Evolutionary conservation across 2,329 filamentous ascomycete species (phyloP).

Genomic region (Arthrobotrys musiformis): DNA sequence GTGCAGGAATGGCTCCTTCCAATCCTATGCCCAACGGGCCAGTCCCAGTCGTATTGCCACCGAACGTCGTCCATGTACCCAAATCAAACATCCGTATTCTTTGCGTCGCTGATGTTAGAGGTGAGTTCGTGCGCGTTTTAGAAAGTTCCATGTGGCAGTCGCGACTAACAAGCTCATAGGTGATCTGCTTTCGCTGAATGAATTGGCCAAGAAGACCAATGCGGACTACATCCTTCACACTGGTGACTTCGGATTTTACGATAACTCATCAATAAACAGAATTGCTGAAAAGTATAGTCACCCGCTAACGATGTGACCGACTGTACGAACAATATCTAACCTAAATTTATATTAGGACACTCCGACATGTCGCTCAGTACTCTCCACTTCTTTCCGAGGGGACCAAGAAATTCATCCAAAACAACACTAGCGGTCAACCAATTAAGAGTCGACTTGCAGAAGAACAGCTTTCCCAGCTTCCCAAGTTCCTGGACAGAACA

Average conservation of each 20-base stretch:
- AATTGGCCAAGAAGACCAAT: constrained; percentile 91
- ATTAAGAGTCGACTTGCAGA: constrained; percentile 73
- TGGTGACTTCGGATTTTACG: constrained; percentile 98
- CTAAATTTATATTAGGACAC: constrained; percentile 71
- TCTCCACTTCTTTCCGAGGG: constrained; percentile 89
- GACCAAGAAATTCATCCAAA: constrained; percentile 74
- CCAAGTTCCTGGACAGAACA: constrained; percentile 85
- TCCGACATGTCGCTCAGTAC: constrained; percentile 98
- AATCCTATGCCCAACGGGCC: constrained; percentile 46
- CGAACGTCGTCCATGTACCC: constrained; percentile 37
- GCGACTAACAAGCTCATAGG: constrained; percentile 68
- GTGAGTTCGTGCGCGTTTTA: constrained; percentile 64
- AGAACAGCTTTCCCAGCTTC: constrained; percentile 82
- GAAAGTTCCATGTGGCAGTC: constrained; percentile 22
- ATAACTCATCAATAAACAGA: constrained; percentile 91
- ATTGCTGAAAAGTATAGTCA: constrained; percentile 92
- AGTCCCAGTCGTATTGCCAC: constrained; percentile 51
- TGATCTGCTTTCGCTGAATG: constrained; percentile 93
- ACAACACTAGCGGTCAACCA: constrained; percentile 62
- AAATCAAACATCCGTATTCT: constrained; percentile 71
- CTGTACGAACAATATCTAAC: constrained; percentile 4
- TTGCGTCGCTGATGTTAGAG: constrained; percentile 78
- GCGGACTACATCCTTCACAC: constrained; percentile 99
- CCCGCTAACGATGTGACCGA: constrained; percentile 45
- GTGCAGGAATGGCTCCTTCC: constrained; percentile 35